A percentile compares a stretch with the other conserved stretches of the same genome.
Evolutionary conservation across 1,139 yeast genomes (phyloP).

Genomic region (Debaryomyces psychrophilus): DNA sequence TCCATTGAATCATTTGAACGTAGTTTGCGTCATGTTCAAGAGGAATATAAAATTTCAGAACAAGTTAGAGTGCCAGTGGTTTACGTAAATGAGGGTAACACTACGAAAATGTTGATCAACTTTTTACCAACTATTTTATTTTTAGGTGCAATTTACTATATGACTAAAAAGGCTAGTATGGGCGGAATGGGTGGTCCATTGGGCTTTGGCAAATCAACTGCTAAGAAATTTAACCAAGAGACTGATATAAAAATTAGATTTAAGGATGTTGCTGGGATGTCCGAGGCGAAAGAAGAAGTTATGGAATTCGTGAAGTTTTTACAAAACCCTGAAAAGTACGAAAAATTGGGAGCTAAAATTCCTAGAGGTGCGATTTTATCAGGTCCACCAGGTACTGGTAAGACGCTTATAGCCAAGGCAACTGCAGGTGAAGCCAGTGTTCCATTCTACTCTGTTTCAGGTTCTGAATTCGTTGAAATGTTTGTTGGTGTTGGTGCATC

Average conservation of each 20-base stretch:
- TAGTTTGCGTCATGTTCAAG: conserved; percentile 75
- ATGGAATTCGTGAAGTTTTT: conserved; percentile 96
- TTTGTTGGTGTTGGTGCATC: conserved; percentile 99
- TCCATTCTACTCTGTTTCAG: conserved; percentile 92
- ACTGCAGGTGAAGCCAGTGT: conserved; percentile 99
- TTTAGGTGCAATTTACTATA: conserved; percentile 82
- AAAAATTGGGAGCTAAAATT: conserved; percentile 90
- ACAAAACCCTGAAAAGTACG: conserved; percentile 87
- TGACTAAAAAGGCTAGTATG: conserved; percentile 61
- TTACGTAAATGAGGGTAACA: conserved; percentile 69
- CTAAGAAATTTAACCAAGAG: conserved; percentile 89
- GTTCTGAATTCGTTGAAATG: conserved; percentile 99
- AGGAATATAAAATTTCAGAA: conserved; percentile 62
- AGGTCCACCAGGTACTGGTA: conserved; percentile 99
- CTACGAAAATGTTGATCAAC: conserved; percentile 65
- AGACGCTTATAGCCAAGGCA: conserved; percentile 94
- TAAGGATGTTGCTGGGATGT: conserved; percentile 95
- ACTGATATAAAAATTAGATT: conserved; percentile 86
- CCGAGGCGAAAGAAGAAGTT: conserved; percentile 96
- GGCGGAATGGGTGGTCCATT: conserved; percentile 67
- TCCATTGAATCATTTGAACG: conserved; percentile 91
- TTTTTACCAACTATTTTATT: conserved; percentile 80
- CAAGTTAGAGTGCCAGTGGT: conserved; percentile 81
- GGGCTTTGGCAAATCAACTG: conserved; percentile 84
- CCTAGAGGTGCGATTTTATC: conserved; percentile 97